Percentiles rank a stretch among this genome's conserved stretches.
Evolutionary conservation across 345 rosid genomes (phyloP).

Genomic region (Gossypium thurberi): DNA sequence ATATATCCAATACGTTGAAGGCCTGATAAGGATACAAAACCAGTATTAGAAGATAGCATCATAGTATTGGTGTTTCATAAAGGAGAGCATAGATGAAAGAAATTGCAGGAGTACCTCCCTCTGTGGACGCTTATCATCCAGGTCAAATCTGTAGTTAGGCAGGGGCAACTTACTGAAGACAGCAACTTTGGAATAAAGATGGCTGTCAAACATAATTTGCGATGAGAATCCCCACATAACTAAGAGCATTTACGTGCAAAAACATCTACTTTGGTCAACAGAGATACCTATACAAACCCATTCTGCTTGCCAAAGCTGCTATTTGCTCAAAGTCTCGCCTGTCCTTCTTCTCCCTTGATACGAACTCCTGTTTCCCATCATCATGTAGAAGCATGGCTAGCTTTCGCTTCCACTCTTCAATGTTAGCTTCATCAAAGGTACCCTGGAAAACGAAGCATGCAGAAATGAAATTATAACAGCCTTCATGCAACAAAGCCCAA

Average conservation of each 20-base stretch:
- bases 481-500: neutral
- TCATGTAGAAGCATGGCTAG: conserved; percentile 46
- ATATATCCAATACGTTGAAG: neutral
- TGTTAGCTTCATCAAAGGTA: conserved; percentile 25
- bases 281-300: conserved; percentile 77
- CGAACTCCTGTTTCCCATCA: conserved; percentile 56
- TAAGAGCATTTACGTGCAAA: neutral
- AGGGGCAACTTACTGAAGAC: conserved; percentile 85
- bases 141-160: conserved; percentile 94
- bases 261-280: conserved; percentile 5
- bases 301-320: conserved; percentile 53
- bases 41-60: neutral
- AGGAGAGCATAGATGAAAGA: neutral
- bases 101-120: conserved; percentile 62
- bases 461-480: neutral
- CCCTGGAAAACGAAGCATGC: conserved; percentile 28
- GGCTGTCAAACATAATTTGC: conserved; percentile 46
- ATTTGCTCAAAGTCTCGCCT: conserved; percentile 69
- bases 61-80: neutral
- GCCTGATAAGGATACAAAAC: neutral
- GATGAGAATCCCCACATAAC: conserved; percentile 19
- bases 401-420: conserved; percentile 65
- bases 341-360: conserved; percentile 84
- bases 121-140: conserved; percentile 84
- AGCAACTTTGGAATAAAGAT: conserved; percentile 63